These are phyloP conservation scores for Cyberlindnera japonica DNA, from an alignment of 805 yeast genomes.

Conservation along the genomic window DNA sequence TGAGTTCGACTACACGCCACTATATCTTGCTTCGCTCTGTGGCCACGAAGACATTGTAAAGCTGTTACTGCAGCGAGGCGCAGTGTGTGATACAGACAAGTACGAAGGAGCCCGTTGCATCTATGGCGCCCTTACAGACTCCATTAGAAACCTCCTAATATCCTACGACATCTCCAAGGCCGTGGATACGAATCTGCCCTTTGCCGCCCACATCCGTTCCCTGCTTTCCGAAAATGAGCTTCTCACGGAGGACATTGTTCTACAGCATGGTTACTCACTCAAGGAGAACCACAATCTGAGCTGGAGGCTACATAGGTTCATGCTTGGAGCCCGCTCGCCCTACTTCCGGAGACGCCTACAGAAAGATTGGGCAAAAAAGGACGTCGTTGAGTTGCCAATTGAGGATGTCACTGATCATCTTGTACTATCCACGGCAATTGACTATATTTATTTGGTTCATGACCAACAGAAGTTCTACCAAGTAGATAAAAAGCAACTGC, in stretches of 20 bases:
- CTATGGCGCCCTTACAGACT: slow-evolving; percentile 72
- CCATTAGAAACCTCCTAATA: slow-evolving; percentile 54
- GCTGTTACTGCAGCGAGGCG: slow-evolving; percentile 60
- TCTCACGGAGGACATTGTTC: slow-evolving; percentile 22
- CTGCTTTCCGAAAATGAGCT: slow-evolving; percentile 27
- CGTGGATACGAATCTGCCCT: slow-evolving; percentile 65
- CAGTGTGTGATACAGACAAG: slow-evolving; percentile 77
- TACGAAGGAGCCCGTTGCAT: slow-evolving; percentile 76
- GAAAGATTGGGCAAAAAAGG: slow-evolving; percentile 25
- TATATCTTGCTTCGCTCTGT: slow-evolving; percentile 69
- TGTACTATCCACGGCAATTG: slow-evolving; percentile 27
- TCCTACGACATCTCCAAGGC: slow-evolving; percentile 65
- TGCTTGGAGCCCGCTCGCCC: slow-evolving; percentile 36
- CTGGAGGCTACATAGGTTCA: slow-evolving; percentile 38
- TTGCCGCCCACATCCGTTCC: slow-evolving; percentile 64
- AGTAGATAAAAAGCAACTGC: slow-evolving; percentile 29
- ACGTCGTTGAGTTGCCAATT: slow-evolving; percentile 20
- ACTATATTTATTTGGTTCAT: slow-evolving; percentile 36
- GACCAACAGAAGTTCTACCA: slow-evolving; percentile 36
- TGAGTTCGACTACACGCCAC: slow-evolving; percentile 72
- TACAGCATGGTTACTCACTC: slow-evolving; percentile 12
- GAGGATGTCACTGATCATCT: slow-evolving; percentile 16
- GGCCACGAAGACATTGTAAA: slow-evolving; percentile 68
- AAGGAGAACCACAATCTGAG: slow-evolving; percentile 6
- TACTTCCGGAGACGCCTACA: slow-evolving; percentile 28